Conservation (phyloP, 177 flowering plant species). For the Telopea speciosissima region DNA sequence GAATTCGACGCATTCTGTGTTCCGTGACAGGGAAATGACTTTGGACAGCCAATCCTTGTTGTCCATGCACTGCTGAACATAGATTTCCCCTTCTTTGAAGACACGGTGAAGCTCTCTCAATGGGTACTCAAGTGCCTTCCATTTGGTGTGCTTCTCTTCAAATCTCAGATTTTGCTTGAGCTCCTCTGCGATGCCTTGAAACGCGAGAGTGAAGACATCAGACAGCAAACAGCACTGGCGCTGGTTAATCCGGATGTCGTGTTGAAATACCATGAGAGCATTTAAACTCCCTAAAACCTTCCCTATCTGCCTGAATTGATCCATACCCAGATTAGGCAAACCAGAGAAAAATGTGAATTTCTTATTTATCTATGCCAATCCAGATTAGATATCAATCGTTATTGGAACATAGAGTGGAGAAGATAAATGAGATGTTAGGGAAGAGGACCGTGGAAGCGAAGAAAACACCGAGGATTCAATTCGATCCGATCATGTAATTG, state of each 20-base stretch:
- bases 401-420: not conserved
- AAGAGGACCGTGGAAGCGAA: too few species aligned
- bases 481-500: not conserved
- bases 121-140: conserved; percentile 79
- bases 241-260: conserved; percentile 53
- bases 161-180: conserved; percentile 52
- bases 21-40: conserved; percentile 52
- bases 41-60: conserved; percentile 64
- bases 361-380: too few species aligned
- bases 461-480: too few species aligned
- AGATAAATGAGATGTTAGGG: not conserved
- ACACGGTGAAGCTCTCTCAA: conserved; percentile 59
- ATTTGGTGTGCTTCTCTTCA: conserved; percentile 68
- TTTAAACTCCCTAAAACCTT: conserved; percentile 77
- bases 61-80: conserved; percentile 61
- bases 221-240: conserved; percentile 64
- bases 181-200: conserved; percentile 50
- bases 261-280: conserved; percentile 65
- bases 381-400: too few species aligned
- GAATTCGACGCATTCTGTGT: conserved; percentile 64
- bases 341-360: not conserved
- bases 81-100: conserved; percentile 71
- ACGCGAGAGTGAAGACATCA: conserved; percentile 51
- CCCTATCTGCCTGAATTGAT: conserved; percentile 80
- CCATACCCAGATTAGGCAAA: conserved; percentile 37